A percentile compares a stretch with the other conserved stretches of the same genome.
Conservation (phyloP, 192 early-diverging fungal genomes). For the Coemansia sp. region DNA sequence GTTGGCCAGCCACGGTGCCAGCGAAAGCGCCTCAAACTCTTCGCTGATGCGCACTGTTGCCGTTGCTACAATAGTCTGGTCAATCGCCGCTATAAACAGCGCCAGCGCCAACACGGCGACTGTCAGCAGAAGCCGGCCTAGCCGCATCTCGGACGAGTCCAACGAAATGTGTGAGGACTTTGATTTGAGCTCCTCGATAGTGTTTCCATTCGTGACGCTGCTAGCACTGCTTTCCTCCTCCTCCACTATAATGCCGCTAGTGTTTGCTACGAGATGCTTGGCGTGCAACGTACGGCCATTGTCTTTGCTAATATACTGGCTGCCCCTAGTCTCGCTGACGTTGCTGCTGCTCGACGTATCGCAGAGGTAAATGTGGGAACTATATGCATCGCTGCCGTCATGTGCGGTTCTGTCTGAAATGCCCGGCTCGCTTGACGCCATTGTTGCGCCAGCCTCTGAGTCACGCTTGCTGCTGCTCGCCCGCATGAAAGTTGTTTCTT, state of each 20-base stretch:
- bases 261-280: constrained; percentile 10
- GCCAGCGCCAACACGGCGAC: constrained; percentile 51
- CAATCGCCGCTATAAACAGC: constrained; percentile 68
- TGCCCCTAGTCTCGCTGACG: constrained; percentile 6
- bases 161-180: background rate
- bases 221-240: background rate
- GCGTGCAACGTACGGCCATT: background rate
- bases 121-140: constrained; percentile 35
- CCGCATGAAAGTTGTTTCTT: background rate
- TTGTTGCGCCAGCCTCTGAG: constrained; percentile 2
- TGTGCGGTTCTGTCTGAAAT: constrained; percentile 13
- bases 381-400: constrained; percentile 1
- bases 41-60: constrained; percentile 65
- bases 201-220: background rate
- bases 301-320: background rate
- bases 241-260: background rate
- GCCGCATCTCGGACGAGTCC: constrained; percentile 21
- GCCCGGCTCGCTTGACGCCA: constrained; percentile 8
- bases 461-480: constrained; percentile 1
- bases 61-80: constrained; percentile 76
- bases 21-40: constrained; percentile 61
- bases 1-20: constrained; percentile 80
- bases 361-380: constrained; percentile 2
- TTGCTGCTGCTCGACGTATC: constrained; percentile 8
- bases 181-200: constrained; percentile 15